A percentile compares a stretch with the other conserved stretches of the same genome.
Conservation (phyloP, 2,329 filamentous ascomycete genomes). For the Thelonectria rubi region DNA sequence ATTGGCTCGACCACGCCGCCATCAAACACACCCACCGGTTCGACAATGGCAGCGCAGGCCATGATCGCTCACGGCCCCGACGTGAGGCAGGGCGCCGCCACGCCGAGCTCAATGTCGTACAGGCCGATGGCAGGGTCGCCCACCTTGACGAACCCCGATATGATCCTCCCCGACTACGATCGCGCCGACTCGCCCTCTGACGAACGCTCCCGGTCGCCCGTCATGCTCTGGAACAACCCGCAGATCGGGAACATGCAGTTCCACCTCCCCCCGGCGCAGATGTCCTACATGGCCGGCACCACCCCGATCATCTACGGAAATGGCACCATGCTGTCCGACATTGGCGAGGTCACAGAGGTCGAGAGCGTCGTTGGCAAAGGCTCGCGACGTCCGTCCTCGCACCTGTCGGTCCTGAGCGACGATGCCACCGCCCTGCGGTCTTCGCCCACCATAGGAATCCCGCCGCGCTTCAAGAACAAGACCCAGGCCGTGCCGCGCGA, state of each 20-base stretch:
- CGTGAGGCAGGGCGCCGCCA: constrained; percentile 42
- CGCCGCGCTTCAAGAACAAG: constrained; percentile 54
- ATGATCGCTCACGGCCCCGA: constrained; percentile 40
- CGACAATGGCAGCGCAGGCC: constrained; percentile 46
- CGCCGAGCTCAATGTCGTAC: constrained; percentile 49
- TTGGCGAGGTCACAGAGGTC: constrained; percentile 65
- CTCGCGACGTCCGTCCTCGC: constrained; percentile 50
- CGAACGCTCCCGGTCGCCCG: constrained; percentile 59
- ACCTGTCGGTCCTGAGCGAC: constrained; percentile 47
- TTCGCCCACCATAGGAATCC: constrained; percentile 57
- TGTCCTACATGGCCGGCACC: constrained; percentile 54
- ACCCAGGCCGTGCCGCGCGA: constrained; percentile 55
- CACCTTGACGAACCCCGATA: constrained; percentile 90
- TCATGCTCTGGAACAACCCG: constrained; percentile 62
- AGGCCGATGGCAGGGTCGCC: constrained; percentile 74
- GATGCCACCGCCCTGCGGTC: constrained; percentile 51
- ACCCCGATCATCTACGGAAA: constrained; percentile 76
- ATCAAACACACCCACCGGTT: too few relatives aligned
- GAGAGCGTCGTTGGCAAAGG: constrained; percentile 58
- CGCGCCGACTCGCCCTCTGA: constrained; percentile 63
- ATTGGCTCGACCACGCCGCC: not conserved
- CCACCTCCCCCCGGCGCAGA: constrained; percentile 51
- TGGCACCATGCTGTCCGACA: constrained; percentile 74
- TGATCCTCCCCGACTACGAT: constrained; percentile 86
- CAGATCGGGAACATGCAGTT: constrained; percentile 52